These are phyloP conservation scores for Oryza australiensis DNA, from an alignment of 176 grass and related monocot genomes.

Conservation along the genomic window DNA sequence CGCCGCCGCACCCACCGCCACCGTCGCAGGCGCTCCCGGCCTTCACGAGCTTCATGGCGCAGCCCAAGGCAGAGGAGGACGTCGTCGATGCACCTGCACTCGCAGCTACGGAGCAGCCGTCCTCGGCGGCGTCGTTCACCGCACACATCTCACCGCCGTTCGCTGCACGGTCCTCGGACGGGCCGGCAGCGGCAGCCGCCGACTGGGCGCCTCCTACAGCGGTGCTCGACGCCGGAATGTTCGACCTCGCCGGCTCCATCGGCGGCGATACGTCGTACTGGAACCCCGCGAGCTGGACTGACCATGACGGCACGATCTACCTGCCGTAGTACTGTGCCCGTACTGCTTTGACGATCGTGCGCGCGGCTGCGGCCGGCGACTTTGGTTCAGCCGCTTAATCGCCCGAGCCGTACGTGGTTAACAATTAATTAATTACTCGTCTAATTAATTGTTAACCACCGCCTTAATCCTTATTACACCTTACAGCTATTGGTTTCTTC, in stretches of 20 bases:
- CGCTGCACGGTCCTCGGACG: background rate
- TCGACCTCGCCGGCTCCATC: conserved; percentile 6
- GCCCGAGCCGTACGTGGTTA: background rate
- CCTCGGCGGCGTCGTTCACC: background rate
- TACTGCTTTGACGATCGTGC: background rate
- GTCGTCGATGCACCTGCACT: background rate
- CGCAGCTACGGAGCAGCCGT: background rate
- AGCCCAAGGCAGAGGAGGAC: background rate
- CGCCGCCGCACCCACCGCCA: background rate
- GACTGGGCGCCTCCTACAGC: background rate
- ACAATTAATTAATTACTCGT: background rate
- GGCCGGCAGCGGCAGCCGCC: background rate
- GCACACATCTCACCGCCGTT: background rate
- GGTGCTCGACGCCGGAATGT: background rate
- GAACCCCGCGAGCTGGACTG: conserved; percentile 32
- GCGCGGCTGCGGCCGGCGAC: background rate
- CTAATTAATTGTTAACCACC: background rate
- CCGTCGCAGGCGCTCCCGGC: background rate
- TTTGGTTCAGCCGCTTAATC: background rate
- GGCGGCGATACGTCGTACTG: conserved; percentile 24
- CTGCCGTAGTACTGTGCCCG: background rate
- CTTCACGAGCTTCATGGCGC: background rate
- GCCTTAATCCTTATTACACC: background rate
- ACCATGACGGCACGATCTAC: conserved; percentile 8
- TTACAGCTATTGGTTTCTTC: background rate